phyloP scores from a whole-genome alignment of 176 grass and related monocot species.

The Oryza longistaminata region DNA sequence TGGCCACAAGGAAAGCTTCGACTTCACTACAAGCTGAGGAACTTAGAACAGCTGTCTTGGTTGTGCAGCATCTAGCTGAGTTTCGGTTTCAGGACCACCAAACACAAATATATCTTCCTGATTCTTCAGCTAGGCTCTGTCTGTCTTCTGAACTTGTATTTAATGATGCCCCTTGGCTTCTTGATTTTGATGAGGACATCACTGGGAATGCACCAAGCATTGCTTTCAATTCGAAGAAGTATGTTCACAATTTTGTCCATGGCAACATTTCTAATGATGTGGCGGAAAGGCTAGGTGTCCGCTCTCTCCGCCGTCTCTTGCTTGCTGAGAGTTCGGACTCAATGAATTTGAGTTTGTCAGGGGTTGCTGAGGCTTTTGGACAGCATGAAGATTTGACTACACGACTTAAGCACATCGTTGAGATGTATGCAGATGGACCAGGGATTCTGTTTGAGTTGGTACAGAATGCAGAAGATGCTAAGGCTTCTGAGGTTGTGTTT shows the following conservation, averaged over 20 bases:
- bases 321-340: slow-evolving; percentile 99
- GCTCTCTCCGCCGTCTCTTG: slow-evolving; percentile 89
- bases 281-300: slow-evolving; percentile 87
- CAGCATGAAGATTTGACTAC: slow-evolving; percentile 98
- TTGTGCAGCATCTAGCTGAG: slow-evolving; percentile 88
- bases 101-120: slow-evolving; percentile 88
- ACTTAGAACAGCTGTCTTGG: slow-evolving; percentile 71
- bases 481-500: slow-evolving; percentile 97
- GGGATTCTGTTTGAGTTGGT: slow-evolving; percentile 98
- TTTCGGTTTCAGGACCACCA: slow-evolving; percentile 78
- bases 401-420: slow-evolving; percentile 91
- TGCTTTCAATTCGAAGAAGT: slow-evolving; percentile 55
- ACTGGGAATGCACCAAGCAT: slow-evolving; percentile 51
- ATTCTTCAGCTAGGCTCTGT: slow-evolving; percentile 82
- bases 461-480: slow-evolving; percentile 96
- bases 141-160: slow-evolving; percentile 89
- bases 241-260: slow-evolving; percentile 96
- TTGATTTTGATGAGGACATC: slow-evolving; percentile 63
- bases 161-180: slow-evolving; percentile 97
- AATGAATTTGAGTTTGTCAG: slow-evolving; percentile 96
- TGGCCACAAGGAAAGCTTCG: slow-evolving; percentile 71
- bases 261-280: slow-evolving; percentile 97
- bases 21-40: slow-evolving; percentile 73
- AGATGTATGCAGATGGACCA: slow-evolving; percentile 99
- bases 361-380: slow-evolving; percentile 95